These are phyloP conservation scores for Alloteropsis semialata DNA, from an alignment of 176 grass and related monocot genomes.

Conservation along the genomic window DNA sequence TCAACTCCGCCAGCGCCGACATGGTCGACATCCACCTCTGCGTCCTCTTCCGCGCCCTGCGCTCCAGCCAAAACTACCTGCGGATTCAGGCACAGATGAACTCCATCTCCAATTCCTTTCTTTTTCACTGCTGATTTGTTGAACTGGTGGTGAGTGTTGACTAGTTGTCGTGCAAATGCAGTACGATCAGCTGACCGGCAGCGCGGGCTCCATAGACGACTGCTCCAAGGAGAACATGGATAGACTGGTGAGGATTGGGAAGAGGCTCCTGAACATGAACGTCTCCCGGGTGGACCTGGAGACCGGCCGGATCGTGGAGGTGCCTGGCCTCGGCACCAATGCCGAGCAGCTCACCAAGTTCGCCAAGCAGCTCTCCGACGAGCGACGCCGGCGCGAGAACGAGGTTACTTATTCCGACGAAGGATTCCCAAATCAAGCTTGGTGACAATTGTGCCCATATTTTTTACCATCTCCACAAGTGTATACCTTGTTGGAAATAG, in stretches of 20 bases:
- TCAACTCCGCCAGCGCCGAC: conserved; percentile 68
- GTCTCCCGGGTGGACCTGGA: conserved; percentile 66
- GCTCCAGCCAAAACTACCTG: conserved; percentile 44
- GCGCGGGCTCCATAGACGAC: conserved; percentile 54
- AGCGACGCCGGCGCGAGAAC: conserved; percentile 25
- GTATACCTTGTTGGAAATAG: too few relatives aligned
- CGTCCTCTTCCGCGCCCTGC: conserved; percentile 58
- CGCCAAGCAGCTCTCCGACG: conserved; percentile 46
- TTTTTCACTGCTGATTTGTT: neutral
- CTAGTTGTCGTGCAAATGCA: conserved; percentile 5
- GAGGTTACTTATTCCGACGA: neutral
- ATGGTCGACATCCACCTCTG: conserved; percentile 83
- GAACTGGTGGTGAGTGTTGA: neutral
- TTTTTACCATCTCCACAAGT: too few relatives aligned
- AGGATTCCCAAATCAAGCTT: neutral
- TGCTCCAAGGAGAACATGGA: conserved; percentile 47
- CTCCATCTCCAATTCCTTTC: neutral
- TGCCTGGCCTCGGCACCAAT: conserved; percentile 44
- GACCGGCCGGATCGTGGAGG: conserved; percentile 38
- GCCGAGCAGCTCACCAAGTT: conserved; percentile 43
- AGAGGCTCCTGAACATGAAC: conserved; percentile 45
- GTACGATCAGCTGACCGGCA: conserved; percentile 50
- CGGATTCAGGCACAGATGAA: conserved; percentile 67
- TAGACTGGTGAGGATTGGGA: conserved; percentile 50
- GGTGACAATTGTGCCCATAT: neutral